These are phyloP conservation scores for Parachlorella kessleri DNA, from an alignment of 139 green algal species.

Conservation along the genomic window DNA sequence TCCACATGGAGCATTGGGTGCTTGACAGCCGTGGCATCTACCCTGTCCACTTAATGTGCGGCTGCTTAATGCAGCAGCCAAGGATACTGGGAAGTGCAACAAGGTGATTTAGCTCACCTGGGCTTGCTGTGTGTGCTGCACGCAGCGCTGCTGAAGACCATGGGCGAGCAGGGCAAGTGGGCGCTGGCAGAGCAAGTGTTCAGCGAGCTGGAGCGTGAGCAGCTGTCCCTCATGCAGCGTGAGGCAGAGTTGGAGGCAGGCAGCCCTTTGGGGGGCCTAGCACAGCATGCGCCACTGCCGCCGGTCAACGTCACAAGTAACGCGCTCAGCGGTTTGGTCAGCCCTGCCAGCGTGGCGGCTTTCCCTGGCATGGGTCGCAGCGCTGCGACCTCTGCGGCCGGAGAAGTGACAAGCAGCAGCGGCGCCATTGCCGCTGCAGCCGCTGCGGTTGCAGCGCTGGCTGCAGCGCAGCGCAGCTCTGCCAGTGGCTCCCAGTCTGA, in stretches of 20 bases:
- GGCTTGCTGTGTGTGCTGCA: not conserved
- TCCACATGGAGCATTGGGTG: too few species aligned
- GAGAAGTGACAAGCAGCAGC: not conserved
- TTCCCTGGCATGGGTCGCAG: slow-evolving; percentile 1
- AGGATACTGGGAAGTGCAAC: too few species aligned
- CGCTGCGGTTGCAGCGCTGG: slow-evolving; percentile 11
- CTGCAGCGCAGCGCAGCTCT: slow-evolving; percentile 10
- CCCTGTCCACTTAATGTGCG: too few species aligned
- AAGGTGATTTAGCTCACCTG: too few species aligned
- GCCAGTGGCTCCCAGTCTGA: not conserved
- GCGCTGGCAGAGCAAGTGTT: slow-evolving; percentile 83
- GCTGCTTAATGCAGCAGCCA: too few species aligned
- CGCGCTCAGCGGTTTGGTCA: not conserved
- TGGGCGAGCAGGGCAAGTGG: slow-evolving; percentile 83
- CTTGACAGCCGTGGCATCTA: too few species aligned
- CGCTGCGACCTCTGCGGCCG: too few species aligned
- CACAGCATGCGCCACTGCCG: too few species aligned
- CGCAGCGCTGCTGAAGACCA: slow-evolving; percentile 59
- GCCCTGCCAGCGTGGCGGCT: not conserved
- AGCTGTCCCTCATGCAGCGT: slow-evolving; percentile 37
- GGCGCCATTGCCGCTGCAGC: slow-evolving; percentile 20
- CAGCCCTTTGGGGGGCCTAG: not conserved
- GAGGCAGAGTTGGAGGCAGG: too few species aligned
- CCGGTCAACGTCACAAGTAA: too few species aligned
- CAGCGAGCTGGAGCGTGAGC: slow-evolving; percentile 68